Conservation (phyloP, 1,284 basidiomycete genomes). For the Hypsizygus ulmarius region DNA sequence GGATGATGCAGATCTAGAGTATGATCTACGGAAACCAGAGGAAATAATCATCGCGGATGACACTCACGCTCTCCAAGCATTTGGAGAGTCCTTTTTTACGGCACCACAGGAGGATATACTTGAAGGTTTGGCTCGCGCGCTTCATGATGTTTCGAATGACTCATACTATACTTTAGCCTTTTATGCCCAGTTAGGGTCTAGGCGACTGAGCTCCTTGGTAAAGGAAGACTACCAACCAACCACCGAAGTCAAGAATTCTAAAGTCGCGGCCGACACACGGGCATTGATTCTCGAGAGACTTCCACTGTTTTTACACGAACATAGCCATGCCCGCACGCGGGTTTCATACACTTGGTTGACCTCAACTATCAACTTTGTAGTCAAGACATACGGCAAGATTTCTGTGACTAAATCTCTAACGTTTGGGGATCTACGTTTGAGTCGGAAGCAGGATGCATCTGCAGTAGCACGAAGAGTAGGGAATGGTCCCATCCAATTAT, state of each 20-base stretch:
- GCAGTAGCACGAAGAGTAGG: constrained; percentile 65
- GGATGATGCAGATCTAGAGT: constrained; percentile 64
- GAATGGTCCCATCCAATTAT: constrained; percentile 67
- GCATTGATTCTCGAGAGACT: constrained; percentile 81
- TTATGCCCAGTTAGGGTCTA: constrained; percentile 67
- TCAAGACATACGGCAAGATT: constrained; percentile 63
- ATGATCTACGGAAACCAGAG: constrained; percentile 60
- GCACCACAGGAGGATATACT: constrained; percentile 91
- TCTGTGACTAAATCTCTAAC: constrained; percentile 58
- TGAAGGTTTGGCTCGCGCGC: constrained; percentile 49
- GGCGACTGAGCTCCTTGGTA: constrained; percentile 68
- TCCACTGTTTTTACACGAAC: constrained; percentile 90
- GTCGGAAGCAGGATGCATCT: constrained; percentile 66
- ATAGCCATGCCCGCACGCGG: constrained; percentile 68
- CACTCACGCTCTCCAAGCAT: constrained; percentile 71
- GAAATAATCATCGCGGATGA: constrained; percentile 82
- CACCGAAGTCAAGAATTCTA: constrained; percentile 49
- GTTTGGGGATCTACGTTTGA: constrained; percentile 46
- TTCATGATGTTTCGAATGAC: neutral
- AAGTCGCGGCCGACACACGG: constrained; percentile 50
- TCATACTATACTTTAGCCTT: constrained; percentile 45
- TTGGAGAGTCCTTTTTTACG: constrained; percentile 73
- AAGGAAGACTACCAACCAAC: constrained; percentile 72
- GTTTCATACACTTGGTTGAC: constrained; percentile 77
- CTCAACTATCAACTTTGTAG: constrained; percentile 68